Evolutionary conservation across 2,329 filamentous ascomycete genomes (phyloP).

Genomic region (Colletotrichum simmondsii): DNA sequence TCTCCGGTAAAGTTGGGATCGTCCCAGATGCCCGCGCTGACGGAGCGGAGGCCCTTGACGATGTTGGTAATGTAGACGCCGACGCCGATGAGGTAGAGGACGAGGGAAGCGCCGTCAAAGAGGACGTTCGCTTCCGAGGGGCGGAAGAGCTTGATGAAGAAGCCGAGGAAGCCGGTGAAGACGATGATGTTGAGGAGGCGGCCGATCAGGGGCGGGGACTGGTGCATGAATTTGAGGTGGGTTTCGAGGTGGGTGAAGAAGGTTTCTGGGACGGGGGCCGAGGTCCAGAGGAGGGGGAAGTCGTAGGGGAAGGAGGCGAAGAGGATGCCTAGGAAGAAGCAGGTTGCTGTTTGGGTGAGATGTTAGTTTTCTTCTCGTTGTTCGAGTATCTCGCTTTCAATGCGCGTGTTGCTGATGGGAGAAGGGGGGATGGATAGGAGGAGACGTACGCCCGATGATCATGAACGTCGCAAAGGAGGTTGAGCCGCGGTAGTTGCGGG

Average conservation of each 20-base stretch:
- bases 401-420: background rate
- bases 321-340: slow-evolving; percentile 98
- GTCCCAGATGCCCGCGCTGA: slow-evolving; percentile 76
- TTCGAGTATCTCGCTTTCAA: no score
- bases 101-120: slow-evolving; percentile 86
- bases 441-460: slow-evolving; percentile 88
- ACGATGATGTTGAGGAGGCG: slow-evolving; percentile 96
- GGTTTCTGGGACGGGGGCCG: slow-evolving; percentile 68
- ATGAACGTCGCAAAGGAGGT: slow-evolving; percentile 94
- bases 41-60: slow-evolving; percentile 89
- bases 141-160: slow-evolving; percentile 94
- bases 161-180: slow-evolving; percentile 85
- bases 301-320: slow-evolving; percentile 98
- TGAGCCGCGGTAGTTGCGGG: slow-evolving; percentile 67
- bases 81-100: slow-evolving; percentile 86
- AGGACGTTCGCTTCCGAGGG: slow-evolving; percentile 95
- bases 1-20: slow-evolving; percentile 51
- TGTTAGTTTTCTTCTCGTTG: no score
- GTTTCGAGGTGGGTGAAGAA: slow-evolving; percentile 89
- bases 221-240: slow-evolving; percentile 91
- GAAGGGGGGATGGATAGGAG: slow-evolving; percentile 27
- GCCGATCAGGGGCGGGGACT: slow-evolving; percentile 88
- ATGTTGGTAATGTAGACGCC: slow-evolving; percentile 97
- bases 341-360: slow-evolving; percentile 69
- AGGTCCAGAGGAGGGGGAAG: slow-evolving; percentile 87